Evolutionary conservation across 805 yeast species (phyloP).

Genomic region (Saccharomycopsis sp.): DNA sequence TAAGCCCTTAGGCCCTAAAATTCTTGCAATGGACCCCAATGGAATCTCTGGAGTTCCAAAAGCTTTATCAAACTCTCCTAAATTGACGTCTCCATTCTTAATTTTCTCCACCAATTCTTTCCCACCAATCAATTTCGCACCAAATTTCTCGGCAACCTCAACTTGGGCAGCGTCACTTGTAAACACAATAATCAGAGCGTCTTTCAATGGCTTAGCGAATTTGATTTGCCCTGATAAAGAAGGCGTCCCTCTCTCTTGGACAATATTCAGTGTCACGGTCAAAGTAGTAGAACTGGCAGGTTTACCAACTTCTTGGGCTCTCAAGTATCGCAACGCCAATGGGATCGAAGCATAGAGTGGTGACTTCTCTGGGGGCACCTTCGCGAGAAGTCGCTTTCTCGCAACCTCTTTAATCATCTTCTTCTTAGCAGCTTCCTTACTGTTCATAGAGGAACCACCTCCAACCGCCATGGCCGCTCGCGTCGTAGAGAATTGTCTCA

Average conservation of each 20-base stretch:
- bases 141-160: conserved; percentile 46
- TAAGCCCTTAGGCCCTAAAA: conserved; percentile 81
- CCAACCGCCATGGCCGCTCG: conserved; percentile 7
- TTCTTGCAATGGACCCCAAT: conserved; percentile 62
- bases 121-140: conserved; percentile 69
- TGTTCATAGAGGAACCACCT: no score
- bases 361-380: conserved; percentile 36
- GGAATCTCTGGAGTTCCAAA: conserved; percentile 82
- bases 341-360: conserved; percentile 70
- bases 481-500: conserved; percentile 7
- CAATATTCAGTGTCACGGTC: conserved; percentile 54
- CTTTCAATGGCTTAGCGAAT: conserved; percentile 67
- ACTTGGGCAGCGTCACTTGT: conserved; percentile 49
- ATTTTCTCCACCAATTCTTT: conserved; percentile 59
- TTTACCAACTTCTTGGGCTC: conserved; percentile 90
- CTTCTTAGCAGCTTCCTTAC: conserved; percentile 32
- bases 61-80: conserved; percentile 58
- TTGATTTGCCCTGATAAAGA: conserved; percentile 65
- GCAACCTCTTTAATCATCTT: conserved; percentile 25
- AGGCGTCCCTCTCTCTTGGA: conserved; percentile 70
- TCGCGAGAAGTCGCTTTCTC: conserved; percentile 32
- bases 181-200: conserved; percentile 60
- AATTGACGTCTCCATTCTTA: conserved; percentile 38
- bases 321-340: conserved; percentile 64
- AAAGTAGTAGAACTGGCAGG: conserved; percentile 65